Base-by-base conservation (phyloP, 495 filamentous ascomycete species). In the Penicillium arizonense region DNA sequence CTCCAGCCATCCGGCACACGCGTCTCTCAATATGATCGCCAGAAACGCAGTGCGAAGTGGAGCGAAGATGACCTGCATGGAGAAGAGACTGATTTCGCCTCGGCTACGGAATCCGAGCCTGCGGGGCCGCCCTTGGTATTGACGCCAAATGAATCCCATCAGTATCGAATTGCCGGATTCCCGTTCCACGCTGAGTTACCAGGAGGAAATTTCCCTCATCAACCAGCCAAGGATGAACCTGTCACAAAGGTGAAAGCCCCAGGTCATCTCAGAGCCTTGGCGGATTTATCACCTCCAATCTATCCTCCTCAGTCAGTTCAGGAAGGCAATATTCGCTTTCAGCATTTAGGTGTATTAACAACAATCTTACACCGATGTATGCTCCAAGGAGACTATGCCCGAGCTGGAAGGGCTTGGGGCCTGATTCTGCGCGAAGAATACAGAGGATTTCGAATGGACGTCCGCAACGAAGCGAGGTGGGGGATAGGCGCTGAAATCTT, bases 401-500 rank as follows among this genome's bases (percentile, higher is more conserved):
- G 87, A 35, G 87, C 86, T 3, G 77, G 78, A 26, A 74, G 82
- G 59, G 84, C 85, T 13, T 88, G 82, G 83, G 80, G 78, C 6
- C 64, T 88, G 62, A 67, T 89, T 21, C 60, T 89, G 35, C 78
- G 85, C 20, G 75, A 80, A 41, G 72, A 82, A 40, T 61, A 79
- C 21, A 60, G 61, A 42, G 80, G 84, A 1, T 60, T 60, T 12
- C 60, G 67, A n/a, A 57, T 85, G 18, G 84, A 89, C 66, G 63
- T 83, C 3, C 73, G 85, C 28, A 69, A 44, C 16, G 75, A 77
- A 49, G 77, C 72, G 7, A 69, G 81, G 50, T 90, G 87, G 87
- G 85, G 84, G 12, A 80, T 90, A 39, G 87, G 86, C 23, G 86
- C 85, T 13, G 87, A 89, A 57, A 73, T 90, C 39, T 61, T 89